Evolutionary conservation across 306 rosid species (phyloP), one percentile per base, ranked within the genome.

Genomic region (Pyrus bretschneideri): DNA sequence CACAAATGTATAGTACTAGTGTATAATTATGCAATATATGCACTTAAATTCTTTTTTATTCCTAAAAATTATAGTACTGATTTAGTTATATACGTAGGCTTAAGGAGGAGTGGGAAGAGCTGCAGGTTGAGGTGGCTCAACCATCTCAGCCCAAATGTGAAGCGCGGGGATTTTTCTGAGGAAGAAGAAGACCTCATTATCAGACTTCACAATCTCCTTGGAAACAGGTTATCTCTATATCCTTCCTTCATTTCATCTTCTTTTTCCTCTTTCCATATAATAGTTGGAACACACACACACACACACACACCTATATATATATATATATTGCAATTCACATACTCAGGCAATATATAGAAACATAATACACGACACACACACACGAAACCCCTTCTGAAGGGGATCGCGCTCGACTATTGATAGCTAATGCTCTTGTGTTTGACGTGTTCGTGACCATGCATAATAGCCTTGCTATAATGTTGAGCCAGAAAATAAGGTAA

Each of bases 101-200:
- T 83, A 35, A 70, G 71, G 51, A 79, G 83, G 80, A 55, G 38
- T 21, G 81, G 81, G 17, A 83, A 75, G 70, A 79, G 83, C 77
- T 83, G 83, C 73, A 79, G 86, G 44, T 72, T 71, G 69, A 83
- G 86, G 58, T 83, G 86, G 86, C 9, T 83, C 9, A 83, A 83
- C 76, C 46, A 70, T 76, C 83, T 83, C 18, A 83, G 81, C 35
- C 86, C 86, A 17, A 27, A 35, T 15, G 70, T 83, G 15, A 83
- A 79, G 51, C 80, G 78, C 3, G 83, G 75, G 29, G 10, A 40
- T 40, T 64, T 83, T 17, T 44, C 83, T 4, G 86, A 83, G 68
- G 68, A 83, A 57, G 86, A 83, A 79, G 81, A 79, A 5, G 81
- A 83, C 77, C 60, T 83, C 42, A 83, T 83, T 22, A 65, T 71